Percentiles rank a stretch among this genome's conserved stretches.
phyloP scores from a whole-genome alignment of 2,329 filamentous ascomycete species.

The Lachnellula subtilissima region DNA sequence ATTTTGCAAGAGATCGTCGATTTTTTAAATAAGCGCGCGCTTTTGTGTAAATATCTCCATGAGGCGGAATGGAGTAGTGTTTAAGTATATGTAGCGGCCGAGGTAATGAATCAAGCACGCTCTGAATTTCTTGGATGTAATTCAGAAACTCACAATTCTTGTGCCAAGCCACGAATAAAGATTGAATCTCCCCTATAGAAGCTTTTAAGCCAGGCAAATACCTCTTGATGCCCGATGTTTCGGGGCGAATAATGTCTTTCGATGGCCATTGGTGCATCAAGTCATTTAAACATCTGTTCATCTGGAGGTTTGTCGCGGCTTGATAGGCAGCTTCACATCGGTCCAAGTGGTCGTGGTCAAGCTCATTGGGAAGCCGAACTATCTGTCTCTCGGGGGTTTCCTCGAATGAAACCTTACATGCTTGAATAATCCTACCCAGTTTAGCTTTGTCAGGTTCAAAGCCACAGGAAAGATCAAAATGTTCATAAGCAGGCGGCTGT shows the following conservation, averaged over 20 bases:
- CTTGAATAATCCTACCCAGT: neutral
- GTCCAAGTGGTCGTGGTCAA: neutral
- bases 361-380: conserved; percentile 1
- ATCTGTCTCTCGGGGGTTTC: conserved; percentile 8
- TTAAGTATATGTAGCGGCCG: conserved; percentile 1
- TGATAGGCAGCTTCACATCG: conserved; percentile 3
- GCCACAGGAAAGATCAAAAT: conserved; percentile 6
- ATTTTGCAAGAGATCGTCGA: conserved; percentile 9
- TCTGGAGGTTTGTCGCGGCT: conserved; percentile 1
- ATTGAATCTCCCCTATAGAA: neutral
- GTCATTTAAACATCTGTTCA: conserved; percentile 1
- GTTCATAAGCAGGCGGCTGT: neutral
- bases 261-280: conserved; percentile 5
- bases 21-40: conserved; percentile 2
- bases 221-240: neutral
- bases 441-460: conserved; percentile 3
- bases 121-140: conserved; percentile 9
- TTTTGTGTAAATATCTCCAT: neutral
- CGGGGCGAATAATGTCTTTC: neutral
- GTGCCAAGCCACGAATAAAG: conserved; percentile 4
- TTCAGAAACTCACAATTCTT: conserved; percentile 8
- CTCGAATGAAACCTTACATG: neutral
- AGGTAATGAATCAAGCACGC: conserved; percentile 7
- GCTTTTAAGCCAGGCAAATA: conserved; percentile 5
- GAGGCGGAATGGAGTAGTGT: conserved; percentile 4